These are phyloP conservation scores for Agaricus blazei DNA, from an alignment of 768 basidiomycete genomes.

Conservation along the genomic window DNA sequence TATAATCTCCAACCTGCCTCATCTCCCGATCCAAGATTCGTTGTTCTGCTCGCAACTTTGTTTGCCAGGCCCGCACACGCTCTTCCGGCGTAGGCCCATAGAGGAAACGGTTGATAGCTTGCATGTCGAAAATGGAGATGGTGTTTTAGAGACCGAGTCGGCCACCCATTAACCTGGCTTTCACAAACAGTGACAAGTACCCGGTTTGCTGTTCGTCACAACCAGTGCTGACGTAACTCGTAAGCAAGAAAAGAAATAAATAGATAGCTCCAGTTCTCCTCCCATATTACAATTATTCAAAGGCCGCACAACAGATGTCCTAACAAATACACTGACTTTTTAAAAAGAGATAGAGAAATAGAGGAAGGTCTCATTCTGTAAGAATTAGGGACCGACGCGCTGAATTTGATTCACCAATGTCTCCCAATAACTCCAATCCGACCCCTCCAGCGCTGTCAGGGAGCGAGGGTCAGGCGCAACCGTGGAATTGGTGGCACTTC, in stretches of 20 bases:
- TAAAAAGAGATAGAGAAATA: background rate
- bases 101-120: slow-evolving; percentile 85
- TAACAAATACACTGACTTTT: background rate
- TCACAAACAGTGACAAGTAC: slow-evolving; percentile 8
- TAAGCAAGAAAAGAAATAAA: background rate
- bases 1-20: slow-evolving; percentile 69
- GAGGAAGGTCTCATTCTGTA: background rate
- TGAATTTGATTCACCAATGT: slow-evolving; percentile 63
- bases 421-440: slow-evolving; percentile 82
- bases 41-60: slow-evolving; percentile 76
- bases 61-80: slow-evolving; percentile 87
- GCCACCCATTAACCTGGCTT: background rate
- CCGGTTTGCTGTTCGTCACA: slow-evolving; percentile 1
- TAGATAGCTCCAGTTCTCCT: too few relatives aligned
- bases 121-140: slow-evolving; percentile 42
- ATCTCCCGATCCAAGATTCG: slow-evolving; percentile 90
- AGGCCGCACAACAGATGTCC: background rate
- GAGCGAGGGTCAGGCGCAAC: slow-evolving; percentile 39
- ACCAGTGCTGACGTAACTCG: background rate
- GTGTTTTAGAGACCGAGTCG: background rate
- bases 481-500: slow-evolving; percentile 30
- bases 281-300: background rate
- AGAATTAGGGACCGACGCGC: slow-evolving; percentile 25
- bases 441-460: slow-evolving; percentile 50
- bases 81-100: slow-evolving; percentile 98